A percentile compares a stretch with the other conserved stretches of the same genome.
Conservation (phyloP, 345 rosid genomes). For the Citrus mangshanensis region DNA sequence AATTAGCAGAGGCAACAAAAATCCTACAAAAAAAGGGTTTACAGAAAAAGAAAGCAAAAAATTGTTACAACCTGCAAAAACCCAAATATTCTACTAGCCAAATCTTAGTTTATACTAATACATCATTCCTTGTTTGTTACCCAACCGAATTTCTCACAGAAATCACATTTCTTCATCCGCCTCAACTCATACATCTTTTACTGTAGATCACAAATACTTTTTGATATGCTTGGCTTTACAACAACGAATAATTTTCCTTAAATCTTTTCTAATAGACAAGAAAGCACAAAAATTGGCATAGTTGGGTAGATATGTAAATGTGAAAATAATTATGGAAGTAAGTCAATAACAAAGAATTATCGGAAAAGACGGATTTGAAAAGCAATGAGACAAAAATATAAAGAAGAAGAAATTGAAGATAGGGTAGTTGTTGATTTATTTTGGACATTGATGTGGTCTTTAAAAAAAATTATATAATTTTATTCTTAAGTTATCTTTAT, state of each 20-base stretch:
- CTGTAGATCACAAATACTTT: neutral
- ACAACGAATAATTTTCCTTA: constrained; percentile 49
- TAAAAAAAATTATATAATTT: no score
- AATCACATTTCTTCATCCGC: neutral
- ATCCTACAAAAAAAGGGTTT: neutral
- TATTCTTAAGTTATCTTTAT: no score
- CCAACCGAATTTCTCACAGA: neutral
- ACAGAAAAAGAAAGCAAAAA: neutral
- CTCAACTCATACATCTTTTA: neutral
- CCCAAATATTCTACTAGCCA: neutral
- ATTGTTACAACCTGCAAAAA: no score
- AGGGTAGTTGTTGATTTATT: no score
- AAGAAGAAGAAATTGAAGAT: no score
- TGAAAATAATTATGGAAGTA: no score
- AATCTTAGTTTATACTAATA: neutral
- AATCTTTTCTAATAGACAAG: constrained; percentile 60
- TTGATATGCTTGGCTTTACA: constrained; percentile 9
- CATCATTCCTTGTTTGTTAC: neutral
- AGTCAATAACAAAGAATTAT: no score
- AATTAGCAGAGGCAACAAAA: no score
- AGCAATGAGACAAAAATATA: no score
- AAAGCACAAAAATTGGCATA: constrained; percentile 33
- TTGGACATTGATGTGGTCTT: no score
- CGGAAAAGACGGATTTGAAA: no score
- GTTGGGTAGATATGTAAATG: no score